Evolutionary conservation across 2,329 filamentous ascomycete species (phyloP), one percentile per base, ranked within the genome.

Genomic region (Diaporthe capsici): DNA sequence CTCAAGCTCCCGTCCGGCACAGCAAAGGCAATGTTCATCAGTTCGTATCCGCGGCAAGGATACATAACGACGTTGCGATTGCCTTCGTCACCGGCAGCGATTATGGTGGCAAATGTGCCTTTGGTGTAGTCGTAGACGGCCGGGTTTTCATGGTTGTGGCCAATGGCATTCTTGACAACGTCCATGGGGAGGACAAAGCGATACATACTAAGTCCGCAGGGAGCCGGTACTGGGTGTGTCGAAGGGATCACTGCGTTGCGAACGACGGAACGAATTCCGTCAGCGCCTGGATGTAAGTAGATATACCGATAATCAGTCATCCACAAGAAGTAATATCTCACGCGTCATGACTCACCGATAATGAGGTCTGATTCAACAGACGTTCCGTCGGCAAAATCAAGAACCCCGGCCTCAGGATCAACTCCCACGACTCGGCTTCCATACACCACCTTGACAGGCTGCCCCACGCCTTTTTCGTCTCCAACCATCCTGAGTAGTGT

Each of bases 11-110:
- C 22, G 37, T 61, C 58, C 37, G 58, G 58, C 22, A 61, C 58
- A 42, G 58, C 22, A 61, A 42, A 61, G 58, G 58, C 58, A 42
- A 61, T 61, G 58, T 61, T 61, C 58, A 61, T 61, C 34, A 42
- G 22, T 42, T 42, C 37, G 34, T 61, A 3, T n/a, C 37, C 58
- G 34, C 58, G 58, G 37, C 22, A 25, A 0, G 58, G 58, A 61
- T 61, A 61, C 58, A 61, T 61, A 2, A 42, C 22, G 58, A 61
- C 58, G 34, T 61, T 61, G 58, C 58, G 58, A 39, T 60, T 60
- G 57, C 58, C 58, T 25, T 39, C 20, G n/a, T 61, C 58, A 61
- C 58, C 58, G 22, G 58, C 58, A 42, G 58, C 37, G 5, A 61
- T 17, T 4, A 61, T 12, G 58, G 4, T 17, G 34, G 28, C 37